Conservation (phyloP, 306 rosid genomes). For the Malus asiatica region DNA sequence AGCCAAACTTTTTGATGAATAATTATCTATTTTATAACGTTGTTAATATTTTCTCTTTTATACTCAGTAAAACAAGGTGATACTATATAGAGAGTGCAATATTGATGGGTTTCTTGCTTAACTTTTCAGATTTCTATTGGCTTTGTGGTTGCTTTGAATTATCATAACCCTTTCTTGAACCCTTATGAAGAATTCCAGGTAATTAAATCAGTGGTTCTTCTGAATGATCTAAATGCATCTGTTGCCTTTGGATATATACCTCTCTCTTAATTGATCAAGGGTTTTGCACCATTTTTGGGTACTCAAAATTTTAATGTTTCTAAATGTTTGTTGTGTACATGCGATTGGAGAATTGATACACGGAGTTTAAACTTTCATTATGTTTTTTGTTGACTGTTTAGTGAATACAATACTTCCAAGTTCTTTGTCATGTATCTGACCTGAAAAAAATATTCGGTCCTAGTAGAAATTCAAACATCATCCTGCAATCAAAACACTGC, state of each 20-base stretch:
- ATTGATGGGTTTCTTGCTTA: slow-evolving; percentile 1
- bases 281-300: not conserved
- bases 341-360: not conserved
- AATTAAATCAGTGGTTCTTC: not conserved
- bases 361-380: not conserved
- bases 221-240: not conserved
- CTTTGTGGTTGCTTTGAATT: slow-evolving; percentile 84
- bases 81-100: not conserved
- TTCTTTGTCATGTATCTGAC: not conserved
- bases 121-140: slow-evolving; percentile 72
- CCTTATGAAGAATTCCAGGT: slow-evolving; percentile 99
- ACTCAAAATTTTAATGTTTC: no score
- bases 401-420: not conserved
- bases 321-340: not conserved
- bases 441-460: not conserved
- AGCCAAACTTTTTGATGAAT: not conserved
- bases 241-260: not conserved
- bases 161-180: slow-evolving; percentile 70
- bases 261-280: not conserved
- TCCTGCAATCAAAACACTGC: slow-evolving; percentile 66
- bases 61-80: slow-evolving; percentile 6
- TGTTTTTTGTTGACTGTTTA: not conserved
- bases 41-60: not conserved
- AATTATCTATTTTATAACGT: not conserved
- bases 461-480: slow-evolving; percentile 82